Conservation (phyloP, 2,329 filamentous ascomycete species). For the Alternaria sp. region DNA sequence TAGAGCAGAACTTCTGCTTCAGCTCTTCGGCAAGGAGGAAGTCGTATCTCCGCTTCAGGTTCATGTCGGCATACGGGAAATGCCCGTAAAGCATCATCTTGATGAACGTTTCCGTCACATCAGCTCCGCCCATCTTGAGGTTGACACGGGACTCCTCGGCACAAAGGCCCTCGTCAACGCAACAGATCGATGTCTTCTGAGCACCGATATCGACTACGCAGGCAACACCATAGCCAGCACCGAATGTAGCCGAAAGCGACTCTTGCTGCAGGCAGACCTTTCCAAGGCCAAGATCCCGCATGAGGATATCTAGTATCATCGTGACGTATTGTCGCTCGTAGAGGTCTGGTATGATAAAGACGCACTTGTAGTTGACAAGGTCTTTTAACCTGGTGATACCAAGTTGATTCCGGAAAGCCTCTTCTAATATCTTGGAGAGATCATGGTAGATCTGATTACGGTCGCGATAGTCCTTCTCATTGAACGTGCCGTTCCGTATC, state of each 20-base stretch:
- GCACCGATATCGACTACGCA: conserved; percentile 97
- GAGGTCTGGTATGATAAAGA: conserved; percentile 95
- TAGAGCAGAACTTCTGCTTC: conserved; percentile 90
- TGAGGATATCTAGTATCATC: conserved; percentile 80
- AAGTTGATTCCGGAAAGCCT: conserved; percentile 84
- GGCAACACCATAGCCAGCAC: conserved; percentile 89
- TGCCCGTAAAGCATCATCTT: conserved; percentile 98
- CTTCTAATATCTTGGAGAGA: conserved; percentile 84
- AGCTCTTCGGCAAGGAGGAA: conserved; percentile 93
- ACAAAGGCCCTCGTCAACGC: conserved; percentile 94
- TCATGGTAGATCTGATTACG: conserved; percentile 84
- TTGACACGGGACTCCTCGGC: conserved; percentile 95
- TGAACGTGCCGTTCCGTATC: conserved; percentile 82
- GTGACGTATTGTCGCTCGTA: conserved; percentile 95
- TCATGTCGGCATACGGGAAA: conserved; percentile 95
- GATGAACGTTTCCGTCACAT: conserved; percentile 92
- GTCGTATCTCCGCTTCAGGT: conserved; percentile 87
- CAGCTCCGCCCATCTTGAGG: conserved; percentile 88
- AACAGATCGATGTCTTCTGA: conserved; percentile 96
- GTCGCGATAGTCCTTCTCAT: conserved; percentile 85
- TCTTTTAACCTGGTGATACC: conserved; percentile 78
- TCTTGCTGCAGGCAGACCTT: conserved; percentile 95
- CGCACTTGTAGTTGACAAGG: conserved; percentile 90
- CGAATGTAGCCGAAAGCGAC: conserved; percentile 91
- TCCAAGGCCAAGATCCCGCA: conserved; percentile 88